Evolutionary conservation across 1,284 basidiomycete genomes (phyloP).

Genomic region (Puccinia brachypodii): DNA sequence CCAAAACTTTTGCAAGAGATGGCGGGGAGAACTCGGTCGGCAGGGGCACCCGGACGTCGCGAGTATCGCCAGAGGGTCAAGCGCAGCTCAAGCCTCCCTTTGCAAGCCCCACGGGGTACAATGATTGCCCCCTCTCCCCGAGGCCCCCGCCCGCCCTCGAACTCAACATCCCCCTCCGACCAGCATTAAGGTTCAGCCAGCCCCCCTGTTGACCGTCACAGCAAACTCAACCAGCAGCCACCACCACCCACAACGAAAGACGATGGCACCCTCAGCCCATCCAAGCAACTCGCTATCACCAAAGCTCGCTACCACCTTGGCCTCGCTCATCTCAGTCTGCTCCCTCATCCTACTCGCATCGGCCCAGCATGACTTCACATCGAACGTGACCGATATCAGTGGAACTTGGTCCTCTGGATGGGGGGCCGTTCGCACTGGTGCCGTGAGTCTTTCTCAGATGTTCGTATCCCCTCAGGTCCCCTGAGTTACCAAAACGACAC

Average conservation of each 20-base stretch:
- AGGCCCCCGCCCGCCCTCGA: too few species aligned
- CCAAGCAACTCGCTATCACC: not conserved
- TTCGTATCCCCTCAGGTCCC: not conserved
- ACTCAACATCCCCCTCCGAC: too few species aligned
- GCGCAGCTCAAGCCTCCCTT: too few species aligned
- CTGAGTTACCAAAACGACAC: not conserved
- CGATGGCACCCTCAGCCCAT: not conserved
- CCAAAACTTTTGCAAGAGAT: too few species aligned
- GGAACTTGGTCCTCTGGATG: conserved; percentile 56
- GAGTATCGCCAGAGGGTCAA: too few species aligned
- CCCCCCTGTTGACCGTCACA: not conserved
- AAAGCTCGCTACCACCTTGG: not conserved
- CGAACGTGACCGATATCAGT: conserved; percentile 46
- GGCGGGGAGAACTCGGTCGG: too few species aligned
- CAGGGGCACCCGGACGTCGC: too few species aligned
- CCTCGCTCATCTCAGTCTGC: not conserved
- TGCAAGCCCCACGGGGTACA: too few species aligned
- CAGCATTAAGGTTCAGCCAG: not conserved
- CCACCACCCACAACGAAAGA: not conserved
- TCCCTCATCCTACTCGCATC: conserved; percentile 21
- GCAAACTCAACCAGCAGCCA: not conserved
- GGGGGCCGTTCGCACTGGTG: conserved; percentile 53
- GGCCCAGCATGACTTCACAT: conserved; percentile 38
- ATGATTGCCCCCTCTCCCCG: too few species aligned
- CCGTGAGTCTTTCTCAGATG: conserved; percentile 48